Evolutionary conservation across 1,139 yeast genomes (phyloP).

Genomic region (Groenewaldozyma auringiensis): DNA sequence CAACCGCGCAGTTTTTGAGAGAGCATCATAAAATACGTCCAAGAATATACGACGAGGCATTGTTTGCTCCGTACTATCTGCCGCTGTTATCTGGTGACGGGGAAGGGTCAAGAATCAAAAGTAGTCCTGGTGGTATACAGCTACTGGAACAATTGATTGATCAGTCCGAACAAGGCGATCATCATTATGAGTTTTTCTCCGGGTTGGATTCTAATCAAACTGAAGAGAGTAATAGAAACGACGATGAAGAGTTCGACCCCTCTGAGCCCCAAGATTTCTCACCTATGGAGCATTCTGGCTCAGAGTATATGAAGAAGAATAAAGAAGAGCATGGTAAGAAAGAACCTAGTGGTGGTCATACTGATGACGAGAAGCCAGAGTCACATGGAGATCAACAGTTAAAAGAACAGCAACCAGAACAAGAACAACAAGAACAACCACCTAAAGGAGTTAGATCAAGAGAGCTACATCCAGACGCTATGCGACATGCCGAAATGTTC

Average conservation of each 20-base stretch:
- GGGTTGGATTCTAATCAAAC: slow-evolving; percentile 40
- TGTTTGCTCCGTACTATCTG: slow-evolving; percentile 81
- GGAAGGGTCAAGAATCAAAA: slow-evolving; percentile 74
- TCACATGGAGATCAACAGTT: slow-evolving; percentile 15
- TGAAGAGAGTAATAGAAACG: slow-evolving; percentile 31
- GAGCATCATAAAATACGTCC: slow-evolving; percentile 77
- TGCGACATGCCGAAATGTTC: slow-evolving; percentile 85
- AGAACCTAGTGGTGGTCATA: not conserved
- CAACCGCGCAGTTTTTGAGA: slow-evolving; percentile 56
- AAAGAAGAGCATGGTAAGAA: slow-evolving; percentile 3
- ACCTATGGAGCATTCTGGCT: slow-evolving; percentile 21
- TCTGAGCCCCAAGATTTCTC: slow-evolving; percentile 61
- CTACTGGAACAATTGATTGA: slow-evolving; percentile 72
- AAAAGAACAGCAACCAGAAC: slow-evolving; percentile 14
- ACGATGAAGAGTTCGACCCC: slow-evolving; percentile 45
- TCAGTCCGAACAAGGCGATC: slow-evolving; percentile 77
- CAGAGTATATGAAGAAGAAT: slow-evolving; percentile 3
- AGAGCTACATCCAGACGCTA: slow-evolving; percentile 25
- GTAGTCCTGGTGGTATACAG: slow-evolving; percentile 64
- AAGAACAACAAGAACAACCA: not conserved
- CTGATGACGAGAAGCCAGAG: slow-evolving; percentile 11
- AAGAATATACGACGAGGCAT: slow-evolving; percentile 78
- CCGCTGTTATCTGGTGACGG: slow-evolving; percentile 77
- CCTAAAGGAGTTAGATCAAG: slow-evolving; percentile 7
- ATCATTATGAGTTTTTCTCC: slow-evolving; percentile 82